Evolutionary conservation across 805 yeast genomes (phyloP).

Genomic region (Cyberlindnera samutprakarnensis): DNA sequence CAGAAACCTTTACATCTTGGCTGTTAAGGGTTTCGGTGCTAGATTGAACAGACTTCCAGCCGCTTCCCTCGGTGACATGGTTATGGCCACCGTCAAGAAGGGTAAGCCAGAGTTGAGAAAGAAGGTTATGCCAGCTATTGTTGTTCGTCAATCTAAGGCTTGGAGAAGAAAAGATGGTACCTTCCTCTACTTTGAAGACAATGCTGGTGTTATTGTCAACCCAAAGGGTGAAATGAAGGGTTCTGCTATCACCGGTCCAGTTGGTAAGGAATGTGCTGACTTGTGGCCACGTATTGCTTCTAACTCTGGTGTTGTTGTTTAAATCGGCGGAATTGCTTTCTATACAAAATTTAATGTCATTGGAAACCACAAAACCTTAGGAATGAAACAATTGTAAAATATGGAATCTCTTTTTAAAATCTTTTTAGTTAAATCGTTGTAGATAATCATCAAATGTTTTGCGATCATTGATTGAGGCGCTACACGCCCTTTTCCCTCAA

Average conservation of each 20-base stretch:
- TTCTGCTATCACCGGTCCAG: conserved; percentile 99
- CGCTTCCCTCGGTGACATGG: conserved; percentile 99
- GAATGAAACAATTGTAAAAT: conserved; percentile 20
- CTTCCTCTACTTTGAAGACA: conserved; percentile 98
- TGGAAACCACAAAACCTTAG: conserved; percentile 16
- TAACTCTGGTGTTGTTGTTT: conserved; percentile 99
- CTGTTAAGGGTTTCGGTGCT: conserved; percentile 99
- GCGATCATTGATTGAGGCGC: no score
- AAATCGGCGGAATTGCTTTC: conserved; percentile 23
- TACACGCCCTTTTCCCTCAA: no score
- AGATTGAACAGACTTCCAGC: conserved; percentile 99
- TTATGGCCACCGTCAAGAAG: conserved; percentile 99
- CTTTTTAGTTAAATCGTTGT: conserved; percentile 1
- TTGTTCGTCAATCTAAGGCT: conserved; percentile 97
- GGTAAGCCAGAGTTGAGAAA: conserved; percentile 99
- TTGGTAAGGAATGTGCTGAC: conserved; percentile 99
- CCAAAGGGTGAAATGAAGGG: conserved; percentile 99
- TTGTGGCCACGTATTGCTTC: conserved; percentile 99
- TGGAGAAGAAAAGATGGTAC: conserved; percentile 99
- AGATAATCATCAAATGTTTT: no score
- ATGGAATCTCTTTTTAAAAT: conserved; percentile 3
- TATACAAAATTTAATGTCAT: conserved; percentile 23
- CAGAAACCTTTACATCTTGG: conserved; percentile 95
- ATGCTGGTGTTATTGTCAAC: conserved; percentile 99
- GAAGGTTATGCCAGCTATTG: conserved; percentile 99